Conservation (phyloP, 345 rosid species). For the Eucalyptus microcorys region DNA sequence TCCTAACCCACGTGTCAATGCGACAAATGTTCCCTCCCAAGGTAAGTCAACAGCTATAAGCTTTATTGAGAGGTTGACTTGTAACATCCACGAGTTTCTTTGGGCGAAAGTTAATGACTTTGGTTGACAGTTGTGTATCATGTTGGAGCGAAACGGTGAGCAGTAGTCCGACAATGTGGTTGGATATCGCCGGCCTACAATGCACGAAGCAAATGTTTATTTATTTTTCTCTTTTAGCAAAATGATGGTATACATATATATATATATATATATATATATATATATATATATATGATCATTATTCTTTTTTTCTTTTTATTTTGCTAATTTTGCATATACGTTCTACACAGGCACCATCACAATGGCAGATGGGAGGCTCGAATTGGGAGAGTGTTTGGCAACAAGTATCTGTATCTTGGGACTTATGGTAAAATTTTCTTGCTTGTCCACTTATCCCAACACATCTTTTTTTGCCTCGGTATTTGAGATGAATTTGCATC, state of each 20-base stretch:
- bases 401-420: conserved; percentile 68
- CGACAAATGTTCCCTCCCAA: neutral
- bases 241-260: neutral
- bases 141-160: neutral
- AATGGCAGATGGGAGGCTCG: conserved; percentile 85
- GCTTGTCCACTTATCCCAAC: neutral
- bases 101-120: neutral
- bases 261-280: too few relatives aligned
- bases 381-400: conserved; percentile 69
- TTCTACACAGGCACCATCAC: conserved; percentile 48
- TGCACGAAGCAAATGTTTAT: neutral
- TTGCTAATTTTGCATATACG: neutral
- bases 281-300: neutral
- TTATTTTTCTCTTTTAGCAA: too few relatives aligned
- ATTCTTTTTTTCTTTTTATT: neutral
- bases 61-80: neutral
- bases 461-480: neutral
- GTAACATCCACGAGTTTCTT: neutral
- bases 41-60: neutral
- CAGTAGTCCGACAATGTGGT: neutral
- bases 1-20: neutral
- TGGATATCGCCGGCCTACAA: neutral
- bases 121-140: neutral
- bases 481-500: neutral
- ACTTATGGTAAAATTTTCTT: conserved; percentile 33